Percentiles rank a stretch among this genome's conserved stretches.
phyloP scores from a whole-genome alignment of 2,329 filamentous ascomycete genomes.

The Orbilia quercus region DNA sequence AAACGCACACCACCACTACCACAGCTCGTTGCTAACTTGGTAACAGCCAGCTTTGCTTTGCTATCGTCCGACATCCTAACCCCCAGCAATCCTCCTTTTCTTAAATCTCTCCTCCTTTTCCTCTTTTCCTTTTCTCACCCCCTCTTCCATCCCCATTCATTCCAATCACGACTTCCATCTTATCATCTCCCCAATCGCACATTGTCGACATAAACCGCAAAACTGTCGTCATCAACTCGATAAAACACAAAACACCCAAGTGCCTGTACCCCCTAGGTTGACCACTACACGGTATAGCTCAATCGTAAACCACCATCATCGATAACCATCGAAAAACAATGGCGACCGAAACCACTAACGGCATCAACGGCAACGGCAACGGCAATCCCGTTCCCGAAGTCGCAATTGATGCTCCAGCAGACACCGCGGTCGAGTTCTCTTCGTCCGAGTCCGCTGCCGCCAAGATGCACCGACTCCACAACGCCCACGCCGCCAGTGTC shows the following conservation, averaged over 20 bases:
- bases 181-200: conserved; percentile 12
- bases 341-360: conserved; percentile 50
- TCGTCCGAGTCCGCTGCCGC: conserved; percentile 65
- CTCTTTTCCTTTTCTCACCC: conserved; percentile 62
- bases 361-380: conserved; percentile 52
- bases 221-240: conserved; percentile 47
- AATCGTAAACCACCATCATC: conserved; percentile 44
- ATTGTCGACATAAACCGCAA: conserved; percentile 45
- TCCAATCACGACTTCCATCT: too few relatives aligned
- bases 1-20: conserved; percentile 17
- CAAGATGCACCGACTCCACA: conserved; percentile 74
- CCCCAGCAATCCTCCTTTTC: conserved; percentile 5
- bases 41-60: too few relatives aligned
- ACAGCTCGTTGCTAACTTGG: background rate
- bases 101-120: conserved; percentile 61
- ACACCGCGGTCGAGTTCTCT: conserved; percentile 50
- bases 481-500: conserved; percentile 71
- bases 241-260: conserved; percentile 46
- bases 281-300: conserved; percentile 56
- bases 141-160: background rate
- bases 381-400: conserved; percentile 57
- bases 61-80: conserved; percentile 3
- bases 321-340: conserved; percentile 41
- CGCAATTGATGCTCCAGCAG: conserved; percentile 57
- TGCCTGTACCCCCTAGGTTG: conserved; percentile 56